phyloP scores from a whole-genome alignment of 495 filamentous ascomycete genomes.

The Cercophora sp. region DNA sequence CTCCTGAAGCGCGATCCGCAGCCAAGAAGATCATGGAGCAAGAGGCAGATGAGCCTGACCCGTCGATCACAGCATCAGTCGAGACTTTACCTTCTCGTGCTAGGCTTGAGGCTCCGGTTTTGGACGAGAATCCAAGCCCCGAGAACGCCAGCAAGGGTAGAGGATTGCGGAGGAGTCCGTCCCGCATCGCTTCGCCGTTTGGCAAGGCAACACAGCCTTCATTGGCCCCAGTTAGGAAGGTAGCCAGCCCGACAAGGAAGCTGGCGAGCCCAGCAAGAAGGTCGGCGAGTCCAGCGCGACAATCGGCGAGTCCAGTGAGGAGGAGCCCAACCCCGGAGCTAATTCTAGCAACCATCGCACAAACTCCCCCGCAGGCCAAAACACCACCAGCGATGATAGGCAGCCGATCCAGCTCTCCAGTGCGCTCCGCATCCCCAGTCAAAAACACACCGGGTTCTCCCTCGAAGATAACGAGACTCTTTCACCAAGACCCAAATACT shows the following conservation, averaged over 20 bases:
- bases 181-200: conserved; percentile 6
- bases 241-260: not conserved
- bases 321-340: conserved; percentile 13
- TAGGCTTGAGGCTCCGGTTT: conserved; percentile 16
- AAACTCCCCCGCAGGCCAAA: conserved; percentile 9
- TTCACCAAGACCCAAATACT: conserved; percentile 53
- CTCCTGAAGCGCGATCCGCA: conserved; percentile 38
- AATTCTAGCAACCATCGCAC: conserved; percentile 5
- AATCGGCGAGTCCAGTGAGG: not conserved
- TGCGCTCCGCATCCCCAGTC: conserved; percentile 16
- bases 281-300: no score
- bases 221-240: not conserved
- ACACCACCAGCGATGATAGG: conserved; percentile 24
- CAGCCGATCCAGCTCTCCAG: conserved; percentile 36
- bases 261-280: no score
- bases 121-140: conserved; percentile 45
- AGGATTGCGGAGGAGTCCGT: conserved; percentile 48
- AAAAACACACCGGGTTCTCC: conserved; percentile 23
- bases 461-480: conserved; percentile 41
- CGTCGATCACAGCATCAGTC: conserved; percentile 47
- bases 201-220: conserved; percentile 3
- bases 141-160: conserved; percentile 55
- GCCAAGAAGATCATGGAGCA: conserved; percentile 58
- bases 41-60: conserved; percentile 52
- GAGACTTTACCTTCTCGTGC: conserved; percentile 33